phyloP scores from a whole-genome alignment of 1,284 basidiomycete species.

The Porogramme epimiltina region DNA sequence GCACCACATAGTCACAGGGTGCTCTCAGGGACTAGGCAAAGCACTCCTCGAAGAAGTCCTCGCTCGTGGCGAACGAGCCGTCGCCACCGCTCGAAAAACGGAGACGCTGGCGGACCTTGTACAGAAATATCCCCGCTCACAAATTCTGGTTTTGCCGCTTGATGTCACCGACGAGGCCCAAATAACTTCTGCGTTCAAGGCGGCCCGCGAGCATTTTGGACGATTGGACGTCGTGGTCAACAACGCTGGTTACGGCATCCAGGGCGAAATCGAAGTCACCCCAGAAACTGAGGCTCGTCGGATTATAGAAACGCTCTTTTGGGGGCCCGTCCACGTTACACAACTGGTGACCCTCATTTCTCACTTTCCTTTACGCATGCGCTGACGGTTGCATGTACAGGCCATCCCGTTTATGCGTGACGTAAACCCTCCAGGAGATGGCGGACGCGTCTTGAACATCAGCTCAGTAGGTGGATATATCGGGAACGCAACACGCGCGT shows the following conservation, averaged over 20 bases:
- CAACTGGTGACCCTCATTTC: slow-evolving; percentile 11
- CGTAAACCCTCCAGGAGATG: slow-evolving; percentile 34
- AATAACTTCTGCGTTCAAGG: slow-evolving; percentile 36
- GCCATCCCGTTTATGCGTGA: slow-evolving; percentile 41
- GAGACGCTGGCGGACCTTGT: slow-evolving; percentile 25
- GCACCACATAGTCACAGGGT: not conserved
- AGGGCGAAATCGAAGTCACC: slow-evolving; percentile 38
- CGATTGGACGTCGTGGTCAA: slow-evolving; percentile 47
- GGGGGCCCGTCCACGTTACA: slow-evolving; percentile 37
- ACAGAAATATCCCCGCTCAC: slow-evolving; percentile 12
- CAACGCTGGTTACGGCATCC: slow-evolving; percentile 38
- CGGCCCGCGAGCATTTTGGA: slow-evolving; percentile 37
- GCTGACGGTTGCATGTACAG: too few species aligned
- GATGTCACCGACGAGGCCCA: slow-evolving; percentile 39
- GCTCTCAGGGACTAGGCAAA: not conserved
- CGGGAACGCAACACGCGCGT: slow-evolving; percentile 25
- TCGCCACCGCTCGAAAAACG: slow-evolving; percentile 34
- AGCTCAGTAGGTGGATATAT: slow-evolving; percentile 30
- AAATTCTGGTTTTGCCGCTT: slow-evolving; percentile 39
- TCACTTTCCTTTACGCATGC: not conserved
- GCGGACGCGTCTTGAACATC: slow-evolving; percentile 36
- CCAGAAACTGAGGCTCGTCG: slow-evolving; percentile 33
- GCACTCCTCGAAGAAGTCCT: slow-evolving; percentile 19
- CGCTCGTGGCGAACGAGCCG: slow-evolving; percentile 32
- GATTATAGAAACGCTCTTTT: slow-evolving; percentile 40